phyloP scores from a whole-genome alignment of 2,329 filamentous ascomycete species.

The Cercospora sp. region DNA sequence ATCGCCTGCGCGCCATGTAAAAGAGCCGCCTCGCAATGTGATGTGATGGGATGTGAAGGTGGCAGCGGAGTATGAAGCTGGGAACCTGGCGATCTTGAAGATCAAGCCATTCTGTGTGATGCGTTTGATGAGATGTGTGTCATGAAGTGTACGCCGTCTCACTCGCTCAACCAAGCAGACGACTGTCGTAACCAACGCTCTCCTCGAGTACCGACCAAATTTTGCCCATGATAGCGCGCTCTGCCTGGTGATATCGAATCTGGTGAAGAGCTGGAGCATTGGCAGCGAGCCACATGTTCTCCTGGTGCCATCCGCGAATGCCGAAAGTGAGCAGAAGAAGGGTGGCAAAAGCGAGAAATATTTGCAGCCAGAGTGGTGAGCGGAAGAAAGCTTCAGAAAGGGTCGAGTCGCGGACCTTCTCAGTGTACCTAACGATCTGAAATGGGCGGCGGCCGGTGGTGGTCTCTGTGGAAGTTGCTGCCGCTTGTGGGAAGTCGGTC shows the following conservation, averaged over 20 bases:
- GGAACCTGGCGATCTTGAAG: background rate
- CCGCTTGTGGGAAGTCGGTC: background rate
- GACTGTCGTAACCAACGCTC: slow-evolving; percentile 1
- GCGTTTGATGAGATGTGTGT: background rate
- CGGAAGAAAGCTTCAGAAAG: slow-evolving; percentile 1
- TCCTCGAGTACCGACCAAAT: background rate
- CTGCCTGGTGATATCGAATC: background rate
- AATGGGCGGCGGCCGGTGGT: background rate
- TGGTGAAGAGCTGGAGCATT: slow-evolving; percentile 8
- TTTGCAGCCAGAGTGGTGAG: slow-evolving; percentile 2
- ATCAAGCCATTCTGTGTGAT: background rate
- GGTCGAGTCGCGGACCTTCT: slow-evolving; percentile 1
- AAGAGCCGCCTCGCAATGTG: background rate
- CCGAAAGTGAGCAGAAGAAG: background rate
- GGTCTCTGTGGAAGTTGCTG: background rate
- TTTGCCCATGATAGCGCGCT: slow-evolving; percentile 6
- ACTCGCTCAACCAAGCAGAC: background rate
- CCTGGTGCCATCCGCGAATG: background rate
- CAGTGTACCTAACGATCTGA: background rate
- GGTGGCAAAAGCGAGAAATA: background rate
- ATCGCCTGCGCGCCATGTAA: background rate
- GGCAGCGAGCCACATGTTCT: slow-evolving; percentile 13
- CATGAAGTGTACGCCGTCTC: background rate
- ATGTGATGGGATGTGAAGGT: background rate
- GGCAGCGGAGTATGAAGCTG: background rate